phyloP scores from a whole-genome alignment of 768 basidiomycete species.

The Pulveroboletus ravenelii region DNA sequence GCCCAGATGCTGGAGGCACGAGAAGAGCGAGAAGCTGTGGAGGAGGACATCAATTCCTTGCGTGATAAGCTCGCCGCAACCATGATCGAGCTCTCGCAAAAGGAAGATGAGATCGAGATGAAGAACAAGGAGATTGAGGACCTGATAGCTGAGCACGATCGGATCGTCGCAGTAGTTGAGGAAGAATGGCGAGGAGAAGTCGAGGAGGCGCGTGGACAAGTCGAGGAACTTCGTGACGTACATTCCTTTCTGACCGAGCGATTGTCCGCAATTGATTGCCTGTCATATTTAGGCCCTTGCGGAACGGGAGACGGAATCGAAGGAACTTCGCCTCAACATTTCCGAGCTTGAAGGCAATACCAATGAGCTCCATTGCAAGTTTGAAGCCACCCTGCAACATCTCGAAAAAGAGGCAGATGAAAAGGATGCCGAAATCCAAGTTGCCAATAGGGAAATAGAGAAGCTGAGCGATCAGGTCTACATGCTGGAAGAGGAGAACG shows the following conservation, averaged over 20 bases:
- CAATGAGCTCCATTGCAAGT: conserved; percentile 66
- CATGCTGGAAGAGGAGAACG: conserved; percentile 81
- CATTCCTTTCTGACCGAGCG: conserved; percentile 15
- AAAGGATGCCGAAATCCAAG: conserved; percentile 74
- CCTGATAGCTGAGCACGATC: conserved; percentile 66
- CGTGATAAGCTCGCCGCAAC: conserved; percentile 76
- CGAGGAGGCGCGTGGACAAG: conserved; percentile 70
- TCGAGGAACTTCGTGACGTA: conserved; percentile 76
- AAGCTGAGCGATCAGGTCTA: conserved; percentile 78
- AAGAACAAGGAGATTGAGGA: conserved; percentile 77
- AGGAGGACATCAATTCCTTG: conserved; percentile 68
- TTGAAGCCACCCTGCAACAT: conserved; percentile 69
- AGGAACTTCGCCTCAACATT: conserved; percentile 67
- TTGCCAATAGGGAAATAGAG: conserved; percentile 72
- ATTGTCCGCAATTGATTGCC: neutral
- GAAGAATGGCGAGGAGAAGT: conserved; percentile 88
- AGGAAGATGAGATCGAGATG: conserved; percentile 81
- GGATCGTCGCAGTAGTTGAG: conserved; percentile 69
- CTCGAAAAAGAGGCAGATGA: conserved; percentile 74
- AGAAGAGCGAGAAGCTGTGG: conserved; percentile 74
- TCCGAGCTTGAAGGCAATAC: conserved; percentile 72
- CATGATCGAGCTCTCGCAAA: conserved; percentile 79
- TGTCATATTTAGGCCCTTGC: conserved; percentile 51
- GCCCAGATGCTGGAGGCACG: conserved; percentile 65
- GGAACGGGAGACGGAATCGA: conserved; percentile 76